Conservation (phyloP, 176 grass and related monocot genomes). For the Avena eriantha region DNA sequence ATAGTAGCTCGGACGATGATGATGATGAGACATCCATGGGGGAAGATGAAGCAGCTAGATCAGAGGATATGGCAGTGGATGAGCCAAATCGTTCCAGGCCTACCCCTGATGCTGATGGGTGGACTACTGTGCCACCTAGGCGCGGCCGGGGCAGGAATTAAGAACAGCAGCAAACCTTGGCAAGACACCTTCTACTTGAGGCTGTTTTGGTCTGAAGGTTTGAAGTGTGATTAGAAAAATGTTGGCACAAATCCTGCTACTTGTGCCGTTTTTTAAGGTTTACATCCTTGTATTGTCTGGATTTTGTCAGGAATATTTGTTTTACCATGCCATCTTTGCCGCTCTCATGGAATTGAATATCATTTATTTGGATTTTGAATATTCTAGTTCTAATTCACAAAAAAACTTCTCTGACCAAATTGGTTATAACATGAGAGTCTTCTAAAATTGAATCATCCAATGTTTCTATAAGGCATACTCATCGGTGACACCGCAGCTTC, state of each 20-base stretch:
- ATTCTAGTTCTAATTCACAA: neutral
- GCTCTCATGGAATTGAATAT: neutral
- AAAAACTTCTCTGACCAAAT: neutral
- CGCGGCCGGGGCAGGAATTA: slow-evolving; percentile 51
- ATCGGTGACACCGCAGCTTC: too few species aligned
- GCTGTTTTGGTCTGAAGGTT: neutral
- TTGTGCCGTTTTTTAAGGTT: neutral
- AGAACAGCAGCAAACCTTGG: slow-evolving; percentile 17
- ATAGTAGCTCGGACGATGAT: slow-evolving; percentile 59
- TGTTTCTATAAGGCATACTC: neutral
- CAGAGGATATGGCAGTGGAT: slow-evolving; percentile 54
- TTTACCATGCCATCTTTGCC: neutral
- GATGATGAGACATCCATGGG: slow-evolving; percentile 37
- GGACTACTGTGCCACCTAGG: slow-evolving; percentile 72
- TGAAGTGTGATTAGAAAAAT: neutral
- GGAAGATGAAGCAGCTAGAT: slow-evolving; percentile 45
- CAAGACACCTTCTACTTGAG: neutral
- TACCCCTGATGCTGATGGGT: slow-evolving; percentile 72
- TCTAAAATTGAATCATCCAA: neutral
- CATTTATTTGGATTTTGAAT: neutral
- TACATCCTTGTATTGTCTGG: neutral
- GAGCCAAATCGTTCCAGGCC: slow-evolving; percentile 45
- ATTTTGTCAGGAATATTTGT: neutral
- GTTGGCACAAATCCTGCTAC: neutral
- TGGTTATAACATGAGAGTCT: neutral